Conservation (phyloP, 352 stramenopile species). For the Plasmopara viticola region DNA sequence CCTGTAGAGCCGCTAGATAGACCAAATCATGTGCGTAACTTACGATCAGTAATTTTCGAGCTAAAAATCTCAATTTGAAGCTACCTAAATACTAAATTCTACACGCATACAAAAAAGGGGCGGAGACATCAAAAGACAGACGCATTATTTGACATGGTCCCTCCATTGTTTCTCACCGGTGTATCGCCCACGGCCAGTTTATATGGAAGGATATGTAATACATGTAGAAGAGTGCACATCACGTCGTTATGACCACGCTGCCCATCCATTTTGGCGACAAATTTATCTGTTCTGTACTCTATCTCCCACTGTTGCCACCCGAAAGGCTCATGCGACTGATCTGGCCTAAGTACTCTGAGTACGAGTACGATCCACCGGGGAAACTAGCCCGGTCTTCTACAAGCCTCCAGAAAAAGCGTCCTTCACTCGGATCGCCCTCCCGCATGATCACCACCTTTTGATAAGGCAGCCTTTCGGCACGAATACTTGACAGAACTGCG, state of each 20-base stretch:
- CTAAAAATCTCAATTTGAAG: too few species aligned
- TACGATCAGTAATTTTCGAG: too few species aligned
- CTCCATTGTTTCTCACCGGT: too few species aligned
- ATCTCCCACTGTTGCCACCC: slow-evolving; percentile 40
- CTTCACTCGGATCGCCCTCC: slow-evolving; percentile 91
- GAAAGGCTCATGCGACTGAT: slow-evolving; percentile 75
- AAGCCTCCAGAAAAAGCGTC: slow-evolving; percentile 95
- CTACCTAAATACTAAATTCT: too few species aligned
- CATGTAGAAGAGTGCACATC: slow-evolving; percentile 3
- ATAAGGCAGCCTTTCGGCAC: slow-evolving; percentile 81
- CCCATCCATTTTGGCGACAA: slow-evolving; percentile 5
- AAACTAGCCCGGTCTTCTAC: slow-evolving; percentile 98
- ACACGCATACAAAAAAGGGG: too few species aligned
- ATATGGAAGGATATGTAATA: too few species aligned
- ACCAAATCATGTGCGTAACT: too few species aligned
- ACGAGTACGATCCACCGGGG: slow-evolving; percentile 95
- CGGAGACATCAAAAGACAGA: too few species aligned
- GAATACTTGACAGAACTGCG: slow-evolving; percentile 85
- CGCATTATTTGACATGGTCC: too few species aligned
- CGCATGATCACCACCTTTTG: slow-evolving; percentile 88
- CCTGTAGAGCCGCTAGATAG: too few species aligned
- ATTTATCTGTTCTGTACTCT: slow-evolving; percentile 31
- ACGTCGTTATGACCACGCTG: slow-evolving; percentile 9
- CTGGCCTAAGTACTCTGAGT: slow-evolving; percentile 95
- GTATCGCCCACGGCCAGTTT: too few species aligned